These are phyloP conservation scores for Penicillium sclerotiorum DNA, from an alignment of 2,329 filamentous ascomycete species.

Conservation along the genomic window DNA sequence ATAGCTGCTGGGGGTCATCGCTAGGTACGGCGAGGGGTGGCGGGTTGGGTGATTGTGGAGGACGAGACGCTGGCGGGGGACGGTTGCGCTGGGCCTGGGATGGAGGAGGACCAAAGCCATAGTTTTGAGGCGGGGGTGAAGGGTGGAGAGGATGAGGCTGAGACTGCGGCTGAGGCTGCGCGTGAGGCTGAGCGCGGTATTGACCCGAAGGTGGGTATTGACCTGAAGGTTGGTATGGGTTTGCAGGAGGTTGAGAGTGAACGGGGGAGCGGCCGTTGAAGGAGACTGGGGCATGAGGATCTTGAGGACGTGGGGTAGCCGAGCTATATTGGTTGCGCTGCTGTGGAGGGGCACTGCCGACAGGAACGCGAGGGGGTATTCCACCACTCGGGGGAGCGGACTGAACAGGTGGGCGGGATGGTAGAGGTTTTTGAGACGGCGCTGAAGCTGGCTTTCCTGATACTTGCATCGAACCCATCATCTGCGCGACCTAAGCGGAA, in stretches of 20 bases:
- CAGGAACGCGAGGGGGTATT: slow-evolving; percentile 30
- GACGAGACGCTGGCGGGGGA: slow-evolving; percentile 61
- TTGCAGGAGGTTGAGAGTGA: slow-evolving; percentile 18
- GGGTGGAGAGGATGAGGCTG: slow-evolving; percentile 43
- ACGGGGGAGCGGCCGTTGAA: slow-evolving; percentile 21
- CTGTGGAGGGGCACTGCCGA: slow-evolving; percentile 24
- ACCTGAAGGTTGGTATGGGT: slow-evolving; percentile 19
- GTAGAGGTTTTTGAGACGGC: slow-evolving; percentile 27
- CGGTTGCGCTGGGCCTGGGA: slow-evolving; percentile 56
- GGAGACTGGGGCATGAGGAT: slow-evolving; percentile 18
- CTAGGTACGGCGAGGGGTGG: slow-evolving; percentile 52
- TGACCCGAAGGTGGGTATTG: slow-evolving; percentile 14
- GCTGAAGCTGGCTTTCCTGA: slow-evolving; percentile 18
- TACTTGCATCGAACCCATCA: slow-evolving; percentile 42
- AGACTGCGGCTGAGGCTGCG: slow-evolving; percentile 20
- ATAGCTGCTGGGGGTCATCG: slow-evolving; percentile 63
- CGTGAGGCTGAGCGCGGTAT: too few species aligned
- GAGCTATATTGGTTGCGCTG: slow-evolving; percentile 23
- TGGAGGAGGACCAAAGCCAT: slow-evolving; percentile 55
- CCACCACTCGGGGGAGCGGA: slow-evolving; percentile 18
- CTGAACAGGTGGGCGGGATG: slow-evolving; percentile 27
- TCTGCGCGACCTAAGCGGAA: slow-evolving; percentile 46
- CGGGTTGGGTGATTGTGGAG: slow-evolving; percentile 66
- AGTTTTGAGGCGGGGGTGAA: slow-evolving; percentile 49
- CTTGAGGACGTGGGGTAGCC: slow-evolving; percentile 20